Percentiles rank a stretch among this genome's conserved stretches.
Evolutionary conservation across 441 rosid species (phyloP).

Genomic region (Croton setiger): DNA sequence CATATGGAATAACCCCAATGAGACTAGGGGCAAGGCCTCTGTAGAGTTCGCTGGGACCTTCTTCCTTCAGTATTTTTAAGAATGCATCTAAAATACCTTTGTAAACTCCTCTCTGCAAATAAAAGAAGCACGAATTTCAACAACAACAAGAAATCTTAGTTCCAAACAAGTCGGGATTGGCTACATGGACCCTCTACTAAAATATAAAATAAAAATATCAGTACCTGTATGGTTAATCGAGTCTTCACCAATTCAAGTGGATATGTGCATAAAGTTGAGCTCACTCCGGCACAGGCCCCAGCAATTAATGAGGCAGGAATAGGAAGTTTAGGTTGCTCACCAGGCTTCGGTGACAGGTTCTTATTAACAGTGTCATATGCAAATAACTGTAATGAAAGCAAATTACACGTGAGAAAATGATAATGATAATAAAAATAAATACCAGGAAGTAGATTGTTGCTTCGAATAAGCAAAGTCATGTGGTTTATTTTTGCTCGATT

Average conservation of each 20-base stretch:
- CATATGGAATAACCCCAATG: constrained; percentile 93
- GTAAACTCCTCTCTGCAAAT: constrained; percentile 75
- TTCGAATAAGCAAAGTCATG: not conserved
- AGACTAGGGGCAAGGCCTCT: constrained; percentile 96
- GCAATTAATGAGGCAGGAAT: constrained; percentile 86
- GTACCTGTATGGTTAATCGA: constrained; percentile 89
- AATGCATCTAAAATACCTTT: constrained; percentile 74
- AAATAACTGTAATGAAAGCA: constrained; percentile 55
- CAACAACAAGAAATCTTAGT: not conserved
- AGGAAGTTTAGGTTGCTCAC: constrained; percentile 67
- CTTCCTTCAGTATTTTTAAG: constrained; percentile 65
- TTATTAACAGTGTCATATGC: constrained; percentile 88
- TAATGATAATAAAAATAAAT: not conserved
- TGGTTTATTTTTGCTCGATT: not conserved
- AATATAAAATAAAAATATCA: too few relatives aligned
- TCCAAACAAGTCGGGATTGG: too few relatives aligned
- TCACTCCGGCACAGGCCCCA: constrained; percentile 98
- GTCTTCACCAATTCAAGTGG: constrained; percentile 94
- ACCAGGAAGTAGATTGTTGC: not conserved
- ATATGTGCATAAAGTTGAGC: constrained; percentile 87
- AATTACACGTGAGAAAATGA: constrained; percentile 6
- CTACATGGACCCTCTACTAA: too few relatives aligned
- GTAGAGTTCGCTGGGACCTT: constrained; percentile 83
- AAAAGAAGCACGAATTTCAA: not conserved
- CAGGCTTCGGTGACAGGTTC: constrained; percentile 59